Conservation (phyloP, 2,329 filamentous ascomycete genomes). For the Ophiostoma himal-ulmi region DNA sequence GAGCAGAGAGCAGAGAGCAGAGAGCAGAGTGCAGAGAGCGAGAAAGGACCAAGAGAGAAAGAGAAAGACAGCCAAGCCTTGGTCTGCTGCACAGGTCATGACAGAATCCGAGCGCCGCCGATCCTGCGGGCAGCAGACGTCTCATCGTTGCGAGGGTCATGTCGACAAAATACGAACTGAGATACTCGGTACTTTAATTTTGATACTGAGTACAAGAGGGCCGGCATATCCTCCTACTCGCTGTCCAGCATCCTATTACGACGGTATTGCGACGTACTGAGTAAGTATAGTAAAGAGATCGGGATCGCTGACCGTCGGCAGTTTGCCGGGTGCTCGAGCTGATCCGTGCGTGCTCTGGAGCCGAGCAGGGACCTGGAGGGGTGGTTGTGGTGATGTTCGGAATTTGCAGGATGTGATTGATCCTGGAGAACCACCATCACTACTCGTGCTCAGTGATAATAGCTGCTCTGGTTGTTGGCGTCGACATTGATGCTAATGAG, state of each 20-base stretch:
- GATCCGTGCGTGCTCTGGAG: background rate
- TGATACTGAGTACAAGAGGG: too few species aligned
- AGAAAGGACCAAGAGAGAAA: background rate
- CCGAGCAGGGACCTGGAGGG: background rate
- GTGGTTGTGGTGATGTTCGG: background rate
- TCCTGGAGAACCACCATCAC: too few species aligned
- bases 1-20: background rate
- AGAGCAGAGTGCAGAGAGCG: background rate
- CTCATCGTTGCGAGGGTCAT: background rate
- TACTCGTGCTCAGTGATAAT: too few species aligned
- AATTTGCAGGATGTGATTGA: too few species aligned
- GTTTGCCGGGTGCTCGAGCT: conserved; percentile 5
- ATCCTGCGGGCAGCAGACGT: background rate
- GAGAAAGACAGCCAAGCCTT: background rate
- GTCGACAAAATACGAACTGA: background rate
- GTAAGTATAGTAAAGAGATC: background rate
- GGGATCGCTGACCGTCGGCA: conserved; percentile 1
- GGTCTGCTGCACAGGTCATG: background rate
- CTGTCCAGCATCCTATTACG: too few species aligned
- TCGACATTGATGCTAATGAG: too few species aligned
- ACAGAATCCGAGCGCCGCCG: background rate
- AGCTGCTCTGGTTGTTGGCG: too few species aligned
- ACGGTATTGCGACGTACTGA: background rate
- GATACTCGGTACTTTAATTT: too few species aligned
- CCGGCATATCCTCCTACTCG: too few species aligned